A percentile compares a stretch with the other conserved stretches of the same genome.
phyloP scores from a whole-genome alignment of 2,329 filamentous ascomycete species.

The Sporothrix brunneoviolacea region DNA sequence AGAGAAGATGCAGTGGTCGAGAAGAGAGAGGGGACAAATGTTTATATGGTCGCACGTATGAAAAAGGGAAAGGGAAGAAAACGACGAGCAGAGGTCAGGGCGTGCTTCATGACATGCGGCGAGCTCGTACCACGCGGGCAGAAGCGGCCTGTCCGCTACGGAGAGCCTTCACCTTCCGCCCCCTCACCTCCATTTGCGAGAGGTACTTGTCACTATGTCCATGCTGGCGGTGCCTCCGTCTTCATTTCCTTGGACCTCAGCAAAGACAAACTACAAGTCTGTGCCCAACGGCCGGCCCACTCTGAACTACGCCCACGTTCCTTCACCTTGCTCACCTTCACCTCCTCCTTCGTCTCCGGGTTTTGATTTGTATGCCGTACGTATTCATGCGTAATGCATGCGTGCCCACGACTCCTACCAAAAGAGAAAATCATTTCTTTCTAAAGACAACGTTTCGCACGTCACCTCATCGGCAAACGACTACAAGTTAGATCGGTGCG shows the following conservation, averaged over 20 bases:
- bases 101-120: conserved; percentile 4
- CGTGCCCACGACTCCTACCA: too few relatives aligned
- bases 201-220: neutral
- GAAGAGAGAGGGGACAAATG: conserved; percentile 4
- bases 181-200: neutral
- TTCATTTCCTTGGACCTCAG: neutral
- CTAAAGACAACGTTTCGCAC: too few relatives aligned
- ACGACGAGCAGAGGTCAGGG: conserved; percentile 7
- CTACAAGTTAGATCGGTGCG: too few relatives aligned
- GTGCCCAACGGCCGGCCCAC: conserved; percentile 4
- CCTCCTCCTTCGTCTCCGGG: neutral
- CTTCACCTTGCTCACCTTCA: conserved; percentile 4
- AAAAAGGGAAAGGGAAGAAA: conserved; percentile 1
- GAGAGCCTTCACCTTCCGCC: neutral
- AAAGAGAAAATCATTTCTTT: too few relatives aligned
- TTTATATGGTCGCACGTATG: conserved; percentile 13
- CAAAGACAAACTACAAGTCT: neutral
- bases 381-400: too few relatives aligned
- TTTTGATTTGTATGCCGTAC: too few relatives aligned
- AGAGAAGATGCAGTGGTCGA: neutral
- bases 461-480: too few relatives aligned
- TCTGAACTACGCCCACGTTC: conserved; percentile 2
- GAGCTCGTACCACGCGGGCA: conserved; percentile 12
- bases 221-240: neutral
- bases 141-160: conserved; percentile 6